Evolutionary conservation across 208 protist species (phyloP), one percentile per base, ranked within the genome.

Genomic region (Plasmodiophora brassicae): DNA sequence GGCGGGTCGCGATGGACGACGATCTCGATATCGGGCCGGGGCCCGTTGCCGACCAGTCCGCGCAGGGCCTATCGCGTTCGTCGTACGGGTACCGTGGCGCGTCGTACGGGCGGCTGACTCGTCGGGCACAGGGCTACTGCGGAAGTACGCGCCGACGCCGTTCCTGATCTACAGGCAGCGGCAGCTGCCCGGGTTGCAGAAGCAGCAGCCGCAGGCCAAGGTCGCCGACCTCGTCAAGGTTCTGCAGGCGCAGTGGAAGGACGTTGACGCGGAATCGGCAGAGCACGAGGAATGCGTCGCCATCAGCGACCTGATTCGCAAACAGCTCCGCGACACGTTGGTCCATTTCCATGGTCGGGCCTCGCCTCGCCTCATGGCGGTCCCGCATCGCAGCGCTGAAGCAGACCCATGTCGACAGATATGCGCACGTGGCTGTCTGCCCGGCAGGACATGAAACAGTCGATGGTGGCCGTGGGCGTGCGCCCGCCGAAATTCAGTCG

Each of bases 141-240:
- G 65, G n/a, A 78, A 78, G 65, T 78, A 78, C n/a, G 5, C 65
- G 14, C 65, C 65, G 65, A 78, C 65, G 10, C 65, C 65, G n/a
- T 78, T 78, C 41, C n/a, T 78, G 5, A 78, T 78, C n/a, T 78
- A 78, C 41, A n/a, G 65, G 14, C 65, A 78, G 41, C 65, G 65
- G 41, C 5, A 78, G n/a, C 65, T 78, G 5, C 65, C 65, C 5
- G 5, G 41, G 20, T 32, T 78, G 5, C 65, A 78, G 65, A 78
- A 78, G n/a, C 65, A 78, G n/a, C 32, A 78, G 10, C 65, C 65
- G 20, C 65, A 78, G 41, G 65, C 65, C 5, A 78, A 78, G 65
- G 65, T 78, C n/a, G 65, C 65, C 14, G 65, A 78, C 41, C 41
- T 78, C 32, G 65, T 78, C 20, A 78, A 78, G 41, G 41, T 78